Evolutionary conservation across 1,284 basidiomycete species (phyloP).

Genomic region (Tremellales sp.): DNA sequence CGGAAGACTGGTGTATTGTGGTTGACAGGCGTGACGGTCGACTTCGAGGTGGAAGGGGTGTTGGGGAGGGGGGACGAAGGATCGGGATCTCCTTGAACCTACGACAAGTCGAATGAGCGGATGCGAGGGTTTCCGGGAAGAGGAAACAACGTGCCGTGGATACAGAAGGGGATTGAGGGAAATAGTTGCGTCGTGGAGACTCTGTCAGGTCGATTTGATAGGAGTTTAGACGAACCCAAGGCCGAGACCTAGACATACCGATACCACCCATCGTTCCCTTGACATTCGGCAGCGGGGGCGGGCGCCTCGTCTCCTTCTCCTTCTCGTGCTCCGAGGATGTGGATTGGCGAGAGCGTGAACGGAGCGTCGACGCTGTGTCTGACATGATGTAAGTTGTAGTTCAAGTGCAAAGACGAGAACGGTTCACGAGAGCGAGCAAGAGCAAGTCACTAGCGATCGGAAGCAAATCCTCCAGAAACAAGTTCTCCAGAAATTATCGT

Average conservation of each 20-base stretch:
- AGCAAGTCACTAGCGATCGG: too few relatives aligned
- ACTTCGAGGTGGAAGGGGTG: not conserved
- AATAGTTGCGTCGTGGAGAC: not conserved
- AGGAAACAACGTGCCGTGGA: not conserved
- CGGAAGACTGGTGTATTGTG: constrained; percentile 21
- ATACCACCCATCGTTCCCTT: constrained; percentile 32
- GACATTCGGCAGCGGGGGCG: constrained; percentile 27
- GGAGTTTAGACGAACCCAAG: not conserved
- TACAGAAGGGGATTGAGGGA: not conserved
- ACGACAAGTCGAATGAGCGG: not conserved
- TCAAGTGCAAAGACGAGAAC: too few relatives aligned
- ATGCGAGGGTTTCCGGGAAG: not conserved
- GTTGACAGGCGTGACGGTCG: not conserved
- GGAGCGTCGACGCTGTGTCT: too few relatives aligned
- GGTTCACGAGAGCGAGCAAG: too few relatives aligned
- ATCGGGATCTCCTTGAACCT: not conserved
- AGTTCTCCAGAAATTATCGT: too few relatives aligned
- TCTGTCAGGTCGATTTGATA: not conserved
- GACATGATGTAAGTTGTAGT: too few relatives aligned
- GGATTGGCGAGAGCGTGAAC: too few relatives aligned
- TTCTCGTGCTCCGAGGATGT: too few relatives aligned
- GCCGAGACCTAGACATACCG: constrained; percentile 12
- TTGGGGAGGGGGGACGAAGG: not conserved
- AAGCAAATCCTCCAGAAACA: too few relatives aligned
- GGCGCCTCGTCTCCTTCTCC: too few relatives aligned